phyloP scores from a whole-genome alignment of 441 rosid species.

The Populus hybrid region DNA sequence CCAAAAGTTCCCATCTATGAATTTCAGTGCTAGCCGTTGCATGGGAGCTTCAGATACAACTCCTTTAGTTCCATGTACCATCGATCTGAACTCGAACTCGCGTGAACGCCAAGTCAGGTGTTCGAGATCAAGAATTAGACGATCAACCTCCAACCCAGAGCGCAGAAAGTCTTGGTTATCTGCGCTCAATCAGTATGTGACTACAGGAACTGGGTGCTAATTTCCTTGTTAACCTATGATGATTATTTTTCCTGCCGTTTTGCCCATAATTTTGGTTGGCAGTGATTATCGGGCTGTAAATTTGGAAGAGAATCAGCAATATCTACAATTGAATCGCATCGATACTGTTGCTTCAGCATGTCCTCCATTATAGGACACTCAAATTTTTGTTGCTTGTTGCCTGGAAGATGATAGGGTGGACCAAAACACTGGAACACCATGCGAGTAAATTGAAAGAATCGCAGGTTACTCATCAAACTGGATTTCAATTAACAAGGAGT shows the following conservation, averaged over 20 bases:
- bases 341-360: not conserved
- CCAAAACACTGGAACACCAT: not conserved
- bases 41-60: slow-evolving; percentile 59
- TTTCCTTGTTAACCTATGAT: not conserved
- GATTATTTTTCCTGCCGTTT: slow-evolving; percentile 7
- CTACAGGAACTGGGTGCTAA: slow-evolving; percentile 62
- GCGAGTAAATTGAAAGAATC: not conserved
- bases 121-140: slow-evolving; percentile 53
- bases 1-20: slow-evolving; percentile 64
- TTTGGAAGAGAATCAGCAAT: not conserved
- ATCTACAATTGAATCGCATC: not conserved
- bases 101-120: slow-evolving; percentile 35
- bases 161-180: slow-evolving; percentile 74
- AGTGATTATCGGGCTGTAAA: not conserved
- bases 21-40: slow-evolving; percentile 59
- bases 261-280: slow-evolving; percentile 1
- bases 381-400: not conserved
- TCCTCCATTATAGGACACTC: not conserved
- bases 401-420: not conserved
- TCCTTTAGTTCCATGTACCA: slow-evolving; percentile 38
- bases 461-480: not conserved
- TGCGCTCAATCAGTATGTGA: slow-evolving; percentile 62
- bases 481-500: not conserved
- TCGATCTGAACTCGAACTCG: slow-evolving; percentile 31
- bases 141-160: slow-evolving; percentile 41